Evolutionary conservation across 2,329 filamentous ascomycete genomes (phyloP), one percentile per base, ranked within the genome.

Genomic region (Fusarium mangiferae): DNA sequence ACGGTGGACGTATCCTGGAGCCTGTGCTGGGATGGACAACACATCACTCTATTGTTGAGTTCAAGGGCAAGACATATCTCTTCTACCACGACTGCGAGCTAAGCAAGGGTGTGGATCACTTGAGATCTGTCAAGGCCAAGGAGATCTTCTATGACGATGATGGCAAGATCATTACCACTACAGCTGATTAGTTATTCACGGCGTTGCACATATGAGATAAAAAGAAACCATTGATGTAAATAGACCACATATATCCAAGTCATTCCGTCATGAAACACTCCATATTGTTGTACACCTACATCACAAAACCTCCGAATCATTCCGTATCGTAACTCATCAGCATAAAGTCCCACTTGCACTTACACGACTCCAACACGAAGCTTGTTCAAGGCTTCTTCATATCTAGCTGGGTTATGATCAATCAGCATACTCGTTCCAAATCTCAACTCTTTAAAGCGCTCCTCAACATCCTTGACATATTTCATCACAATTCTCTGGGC

Each of bases 21-120:
- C 93, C 93, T 0, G 93, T 95, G 10, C 81, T 93, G 33, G 93
- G 93, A 3, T 95, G 93, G 93, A 95, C 93, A 48, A 95, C 93
- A 62, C 93, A 95, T 82, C 93, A 95, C 81, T 93, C 90, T 7
- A 92, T 95, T 74, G 91, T 92, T 15, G 92, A 94, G 84, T 94
- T 93, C 78, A 80, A 89, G 81, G 91, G 88, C 8, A 88, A 87
- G 73, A 94, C 92, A 89, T 95, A 90, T 82, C 80, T 95, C 64
- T 95, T 95, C 80, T 90, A 94, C 80, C 93, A 95, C 79, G 93
- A 95, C 83, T 90, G 90, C 68, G 89, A 90, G 79, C 80, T 94
- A 63, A 93, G 90, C 61, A 85, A 87, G 22, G 92, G 92, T 0
- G 89, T 93, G 59, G 90, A 92, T 78, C 93, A 95, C 80, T 79